These are phyloP conservation scores for Amphichorda felina DNA, from an alignment of 2,329 filamentous ascomycete species.

Conservation along the genomic window DNA sequence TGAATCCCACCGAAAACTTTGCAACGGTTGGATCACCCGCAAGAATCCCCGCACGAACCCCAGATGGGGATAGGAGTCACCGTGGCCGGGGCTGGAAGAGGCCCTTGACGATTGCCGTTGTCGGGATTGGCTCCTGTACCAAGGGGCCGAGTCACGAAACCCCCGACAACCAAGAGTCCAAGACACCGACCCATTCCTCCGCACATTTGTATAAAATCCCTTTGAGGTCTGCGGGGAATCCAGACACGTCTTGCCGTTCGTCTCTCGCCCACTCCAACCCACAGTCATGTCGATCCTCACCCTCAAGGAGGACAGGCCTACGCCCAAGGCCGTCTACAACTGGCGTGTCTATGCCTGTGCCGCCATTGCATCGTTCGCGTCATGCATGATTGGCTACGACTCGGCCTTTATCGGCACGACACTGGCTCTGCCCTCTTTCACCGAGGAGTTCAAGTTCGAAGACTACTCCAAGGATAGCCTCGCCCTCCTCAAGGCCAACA, in stretches of 20 bases:
- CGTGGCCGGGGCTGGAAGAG: too few relatives aligned
- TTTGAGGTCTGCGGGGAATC: too few relatives aligned
- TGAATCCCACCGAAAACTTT: not conserved
- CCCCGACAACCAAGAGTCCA: too few relatives aligned
- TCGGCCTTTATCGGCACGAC: conserved; percentile 24
- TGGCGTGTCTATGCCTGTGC: conserved; percentile 47
- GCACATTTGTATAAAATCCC: too few relatives aligned
- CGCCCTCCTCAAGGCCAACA: conserved; percentile 57
- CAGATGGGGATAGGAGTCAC: not conserved
- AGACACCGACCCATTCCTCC: too few relatives aligned
- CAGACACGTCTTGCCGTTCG: too few relatives aligned
- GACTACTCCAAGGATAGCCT: conserved; percentile 32
- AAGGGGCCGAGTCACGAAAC: too few relatives aligned
- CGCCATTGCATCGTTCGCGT: conserved; percentile 40
- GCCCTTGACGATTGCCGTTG: too few relatives aligned
- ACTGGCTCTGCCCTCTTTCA: conserved; percentile 13
- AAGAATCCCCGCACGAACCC: not conserved
- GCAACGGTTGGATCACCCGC: not conserved
- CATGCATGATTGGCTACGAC: conserved; percentile 50
- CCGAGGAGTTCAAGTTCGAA: conserved; percentile 53
- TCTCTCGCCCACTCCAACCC: not conserved
- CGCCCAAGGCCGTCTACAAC: conserved; percentile 46
- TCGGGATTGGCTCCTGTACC: too few relatives aligned
- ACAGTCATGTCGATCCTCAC: conserved; percentile 30
- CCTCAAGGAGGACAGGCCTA: conserved; percentile 43